Evolutionary conservation across 768 basidiomycete species (phyloP).

Genomic region (Auricularia cornea): DNA sequence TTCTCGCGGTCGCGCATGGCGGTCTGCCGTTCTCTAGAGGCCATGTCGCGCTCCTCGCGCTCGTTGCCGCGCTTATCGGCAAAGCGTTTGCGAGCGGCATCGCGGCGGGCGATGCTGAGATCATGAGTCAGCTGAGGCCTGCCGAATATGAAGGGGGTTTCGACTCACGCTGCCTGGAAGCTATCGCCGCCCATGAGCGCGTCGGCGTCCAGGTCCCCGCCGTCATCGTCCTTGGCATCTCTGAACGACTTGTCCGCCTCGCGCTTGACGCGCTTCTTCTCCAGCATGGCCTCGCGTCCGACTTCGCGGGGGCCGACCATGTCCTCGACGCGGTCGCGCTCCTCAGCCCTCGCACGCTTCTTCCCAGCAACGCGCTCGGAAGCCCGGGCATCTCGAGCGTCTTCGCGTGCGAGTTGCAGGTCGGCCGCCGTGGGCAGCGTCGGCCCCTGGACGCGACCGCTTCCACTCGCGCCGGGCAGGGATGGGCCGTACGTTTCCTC

Average conservation of each 20-base stretch:
- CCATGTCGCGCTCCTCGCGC: constrained; percentile 20
- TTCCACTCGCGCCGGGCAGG: constrained; percentile 10
- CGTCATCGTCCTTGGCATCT: constrained; percentile 66
- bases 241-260: constrained; percentile 64
- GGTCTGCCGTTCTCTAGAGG: constrained; percentile 49
- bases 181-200: constrained; percentile 76
- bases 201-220: constrained; percentile 68
- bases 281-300: constrained; percentile 76
- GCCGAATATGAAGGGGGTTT: neutral
- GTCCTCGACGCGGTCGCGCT: constrained; percentile 66
- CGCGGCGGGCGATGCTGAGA: constrained; percentile 60
- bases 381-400: constrained; percentile 40
- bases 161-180: constrained; percentile 63
- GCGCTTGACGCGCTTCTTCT: constrained; percentile 72
- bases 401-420: constrained; percentile 60
- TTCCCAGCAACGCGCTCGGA: constrained; percentile 51
- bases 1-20: constrained; percentile 73
- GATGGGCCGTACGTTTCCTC: constrained; percentile 31
- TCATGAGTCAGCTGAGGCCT: neutral
- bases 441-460: constrained; percentile 52
- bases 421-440: constrained; percentile 63
- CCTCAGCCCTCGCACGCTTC: constrained; percentile 58
- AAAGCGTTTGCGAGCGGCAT: constrained; percentile 57
- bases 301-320: constrained; percentile 71
- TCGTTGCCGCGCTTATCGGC: constrained; percentile 36